Conservation (phyloP, 1,139 yeast genomes). For the Tardiomyces blankii region DNA sequence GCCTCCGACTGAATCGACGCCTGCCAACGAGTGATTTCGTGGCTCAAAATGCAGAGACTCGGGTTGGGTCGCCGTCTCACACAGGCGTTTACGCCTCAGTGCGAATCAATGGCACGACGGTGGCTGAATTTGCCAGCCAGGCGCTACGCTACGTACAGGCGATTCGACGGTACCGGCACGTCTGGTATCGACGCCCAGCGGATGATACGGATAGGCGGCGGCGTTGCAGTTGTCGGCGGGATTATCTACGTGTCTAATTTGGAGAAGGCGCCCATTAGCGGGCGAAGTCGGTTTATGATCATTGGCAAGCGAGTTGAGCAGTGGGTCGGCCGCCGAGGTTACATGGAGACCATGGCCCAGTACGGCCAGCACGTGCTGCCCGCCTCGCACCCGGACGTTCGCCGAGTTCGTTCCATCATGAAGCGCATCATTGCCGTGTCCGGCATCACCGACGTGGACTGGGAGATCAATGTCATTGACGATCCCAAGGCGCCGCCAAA, state of each 20-base stretch:
- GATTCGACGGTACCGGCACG: neutral
- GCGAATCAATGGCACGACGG: no score
- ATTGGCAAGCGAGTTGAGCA: slow-evolving; percentile 58
- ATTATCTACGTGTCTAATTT: slow-evolving; percentile 53
- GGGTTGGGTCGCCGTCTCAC: neutral
- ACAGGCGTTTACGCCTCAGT: no score
- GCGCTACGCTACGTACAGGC: neutral
- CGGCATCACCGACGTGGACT: slow-evolving; percentile 35
- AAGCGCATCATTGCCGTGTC: slow-evolving; percentile 40
- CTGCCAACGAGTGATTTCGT: neutral
- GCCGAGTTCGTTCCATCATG: slow-evolving; percentile 49
- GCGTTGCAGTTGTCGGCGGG: slow-evolving; percentile 16
- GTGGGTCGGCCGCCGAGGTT: slow-evolving; percentile 57
- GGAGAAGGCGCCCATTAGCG: slow-evolving; percentile 76
- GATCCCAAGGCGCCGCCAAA: slow-evolving; percentile 71
- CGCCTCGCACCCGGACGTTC: slow-evolving; percentile 33
- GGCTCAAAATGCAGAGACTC: neutral
- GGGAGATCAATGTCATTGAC: slow-evolving; percentile 77
- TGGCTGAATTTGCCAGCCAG: neutral
- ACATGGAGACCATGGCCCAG: slow-evolving; percentile 42
- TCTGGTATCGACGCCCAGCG: neutral
- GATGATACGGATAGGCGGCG: neutral
- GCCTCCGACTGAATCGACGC: no score
- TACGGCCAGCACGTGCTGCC: slow-evolving; percentile 26
- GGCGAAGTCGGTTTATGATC: slow-evolving; percentile 62